Conservation (phyloP, 2,329 filamentous ascomycete genomes). For the Pseudomassariella vexata region DNA sequence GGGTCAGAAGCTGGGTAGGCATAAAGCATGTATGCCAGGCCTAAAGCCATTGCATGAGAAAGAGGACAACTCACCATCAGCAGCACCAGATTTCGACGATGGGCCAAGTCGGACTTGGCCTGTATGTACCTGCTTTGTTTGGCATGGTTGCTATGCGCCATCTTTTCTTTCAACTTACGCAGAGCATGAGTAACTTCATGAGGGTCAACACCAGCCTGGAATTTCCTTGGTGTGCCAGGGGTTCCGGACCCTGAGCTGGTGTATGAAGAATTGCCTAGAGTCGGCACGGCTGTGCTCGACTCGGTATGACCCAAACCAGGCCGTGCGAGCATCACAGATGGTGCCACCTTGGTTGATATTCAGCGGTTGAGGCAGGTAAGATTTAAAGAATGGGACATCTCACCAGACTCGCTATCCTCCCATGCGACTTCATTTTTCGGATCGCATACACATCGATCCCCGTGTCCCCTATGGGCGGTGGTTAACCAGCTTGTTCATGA, state of each 20-base stretch:
- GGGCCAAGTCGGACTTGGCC: conserved; percentile 9
- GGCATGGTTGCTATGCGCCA: conserved; percentile 5
- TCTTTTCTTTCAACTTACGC: conserved; percentile 7
- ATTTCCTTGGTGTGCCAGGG: conserved; percentile 6
- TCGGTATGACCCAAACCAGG: conserved; percentile 8
- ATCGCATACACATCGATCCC: conserved; percentile 10
- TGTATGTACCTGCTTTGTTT: conserved; percentile 8
- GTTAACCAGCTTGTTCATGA: too few relatives aligned
- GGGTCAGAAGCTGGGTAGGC: too few relatives aligned
- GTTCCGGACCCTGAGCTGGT: conserved; percentile 4
- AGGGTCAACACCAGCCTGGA: conserved; percentile 8
- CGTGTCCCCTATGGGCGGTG: too few relatives aligned
- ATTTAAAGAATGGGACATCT: too few relatives aligned
- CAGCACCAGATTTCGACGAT: conserved; percentile 9
- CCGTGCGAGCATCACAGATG: conserved; percentile 8
- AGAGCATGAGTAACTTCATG: conserved; percentile 8
- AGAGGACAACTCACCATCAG: conserved; percentile 6
- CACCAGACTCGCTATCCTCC: conserved; percentile 4
- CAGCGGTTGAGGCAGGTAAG: too few relatives aligned
- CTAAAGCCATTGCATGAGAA: too few relatives aligned
- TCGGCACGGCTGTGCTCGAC: conserved; percentile 2
- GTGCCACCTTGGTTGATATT: too few relatives aligned
- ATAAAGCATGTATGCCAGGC: too few relatives aligned
- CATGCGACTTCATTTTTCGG: conserved; percentile 6
- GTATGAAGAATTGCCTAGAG: background rate